These are phyloP conservation scores for Metschnikowia borealis DNA, from an alignment of 805 yeast species.

Conservation along the genomic window DNA sequence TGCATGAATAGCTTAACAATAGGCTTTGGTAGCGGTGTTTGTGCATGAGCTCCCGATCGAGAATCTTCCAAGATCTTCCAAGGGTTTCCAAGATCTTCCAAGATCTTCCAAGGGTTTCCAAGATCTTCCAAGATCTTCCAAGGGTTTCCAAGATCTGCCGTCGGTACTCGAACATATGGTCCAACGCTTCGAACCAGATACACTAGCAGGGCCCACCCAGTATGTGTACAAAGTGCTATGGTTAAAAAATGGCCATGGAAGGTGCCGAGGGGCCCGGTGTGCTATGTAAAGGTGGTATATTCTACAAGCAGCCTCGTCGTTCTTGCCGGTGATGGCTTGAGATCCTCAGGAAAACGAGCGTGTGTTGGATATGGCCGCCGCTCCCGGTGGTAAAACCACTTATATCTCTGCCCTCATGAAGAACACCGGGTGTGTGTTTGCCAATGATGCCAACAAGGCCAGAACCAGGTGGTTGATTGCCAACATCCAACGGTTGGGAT, in stretches of 20 bases:
- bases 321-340: constrained; percentile 95
- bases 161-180: neutral
- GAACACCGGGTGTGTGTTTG: constrained; percentile 95
- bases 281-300: constrained; percentile 50
- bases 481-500: constrained; percentile 94
- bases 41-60: neutral
- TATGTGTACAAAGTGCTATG: too few relatives aligned
- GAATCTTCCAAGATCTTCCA: too few relatives aligned
- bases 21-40: neutral
- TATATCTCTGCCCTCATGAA: constrained; percentile 95
- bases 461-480: constrained; percentile 96
- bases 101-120: too few relatives aligned
- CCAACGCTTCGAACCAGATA: neutral
- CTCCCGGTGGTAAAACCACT: constrained; percentile 99
- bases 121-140: neutral
- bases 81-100: too few relatives aligned
- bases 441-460: constrained; percentile 94
- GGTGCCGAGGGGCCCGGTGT: too few relatives aligned
- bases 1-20: neutral
- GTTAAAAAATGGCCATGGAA: too few relatives aligned
- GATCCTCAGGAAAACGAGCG: constrained; percentile 98
- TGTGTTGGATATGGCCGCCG: constrained; percentile 97
- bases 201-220: neutral
- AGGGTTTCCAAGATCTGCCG: neutral
- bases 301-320: constrained; percentile 96